Conservation (phyloP, 225 moss, liverwort and hornwort species). For the Sphagnum contortum region DNA sequence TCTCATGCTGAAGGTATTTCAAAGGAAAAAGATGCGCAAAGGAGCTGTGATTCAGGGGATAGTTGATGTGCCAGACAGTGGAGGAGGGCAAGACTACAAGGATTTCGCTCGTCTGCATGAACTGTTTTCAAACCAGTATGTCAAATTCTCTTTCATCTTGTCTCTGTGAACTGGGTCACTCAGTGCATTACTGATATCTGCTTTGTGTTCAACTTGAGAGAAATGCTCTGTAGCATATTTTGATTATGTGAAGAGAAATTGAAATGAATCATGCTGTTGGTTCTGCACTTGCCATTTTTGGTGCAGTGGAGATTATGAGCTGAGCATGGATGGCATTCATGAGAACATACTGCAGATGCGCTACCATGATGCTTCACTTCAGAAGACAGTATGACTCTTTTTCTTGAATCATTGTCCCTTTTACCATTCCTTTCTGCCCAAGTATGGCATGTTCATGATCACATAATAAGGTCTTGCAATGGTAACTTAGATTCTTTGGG, state of each 20-base stretch:
- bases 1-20: slow-evolving; percentile 45
- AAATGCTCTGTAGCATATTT: too few species aligned
- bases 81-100: slow-evolving; percentile 22
- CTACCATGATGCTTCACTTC: slow-evolving; percentile 71
- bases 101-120: slow-evolving; percentile 71
- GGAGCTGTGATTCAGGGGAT: slow-evolving; percentile 35
- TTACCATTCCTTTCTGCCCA: too few species aligned
- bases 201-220: too few species aligned
- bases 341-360: slow-evolving; percentile 79
- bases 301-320: slow-evolving; percentile 81
- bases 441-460: too few species aligned
- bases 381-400: slow-evolving; percentile 57
- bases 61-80: background rate
- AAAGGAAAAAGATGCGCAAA: slow-evolving; percentile 36
- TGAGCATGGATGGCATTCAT: slow-evolving; percentile 63
- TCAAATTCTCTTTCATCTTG: background rate
- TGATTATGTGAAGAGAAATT: too few species aligned
- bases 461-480: too few species aligned
- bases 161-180: too few species aligned
- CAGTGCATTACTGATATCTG: too few species aligned
- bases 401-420: too few species aligned
- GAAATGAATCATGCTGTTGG: too few species aligned
- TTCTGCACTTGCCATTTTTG: background rate
- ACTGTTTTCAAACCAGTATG: slow-evolving; percentile 67
- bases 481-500: too few species aligned